Conservation (phyloP, 305 asterid genomes). For the Lippia alba region DNA sequence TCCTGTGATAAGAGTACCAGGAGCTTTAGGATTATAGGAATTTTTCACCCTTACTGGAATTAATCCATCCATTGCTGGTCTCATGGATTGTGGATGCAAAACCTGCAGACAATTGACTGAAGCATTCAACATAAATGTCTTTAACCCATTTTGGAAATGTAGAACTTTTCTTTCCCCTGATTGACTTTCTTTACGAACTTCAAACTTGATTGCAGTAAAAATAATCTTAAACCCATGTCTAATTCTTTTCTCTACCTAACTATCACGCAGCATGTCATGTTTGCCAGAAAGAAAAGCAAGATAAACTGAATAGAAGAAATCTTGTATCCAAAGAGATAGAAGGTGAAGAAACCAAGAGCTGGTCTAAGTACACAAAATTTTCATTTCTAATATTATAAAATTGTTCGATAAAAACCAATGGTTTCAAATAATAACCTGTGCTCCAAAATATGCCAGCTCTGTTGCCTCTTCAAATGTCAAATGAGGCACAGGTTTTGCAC, state of each 20-base stretch:
- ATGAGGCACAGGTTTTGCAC: conserved; percentile 69
- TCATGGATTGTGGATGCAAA: conserved; percentile 80
- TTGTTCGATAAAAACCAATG: neutral
- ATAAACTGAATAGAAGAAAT: neutral
- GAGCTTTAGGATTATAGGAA: conserved; percentile 76
- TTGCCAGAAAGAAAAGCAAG: neutral
- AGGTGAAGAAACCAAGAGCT: neutral
- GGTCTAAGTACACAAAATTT: neutral
- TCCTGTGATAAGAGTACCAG: conserved; percentile 71
- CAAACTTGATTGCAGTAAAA: too few species aligned
- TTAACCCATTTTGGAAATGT: conserved; percentile 10
- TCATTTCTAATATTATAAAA: neutral
- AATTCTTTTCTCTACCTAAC: neutral
- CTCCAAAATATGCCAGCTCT: conserved; percentile 84
- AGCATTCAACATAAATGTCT: conserved; percentile 12
- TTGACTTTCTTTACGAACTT: too few species aligned
- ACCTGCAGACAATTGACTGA: conserved; percentile 45
- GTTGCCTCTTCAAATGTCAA: conserved; percentile 80
- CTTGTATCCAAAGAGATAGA: neutral
- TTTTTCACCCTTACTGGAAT: conserved; percentile 85
- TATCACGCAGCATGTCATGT: conserved; percentile 8
- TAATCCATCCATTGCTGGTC: conserved; percentile 77
- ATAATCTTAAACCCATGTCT: too few species aligned
- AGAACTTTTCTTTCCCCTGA: neutral
- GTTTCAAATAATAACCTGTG: conserved; percentile 52